Base-by-base conservation (phyloP, 148 eudicot species). In the Gaultheria prostrata region DNA sequence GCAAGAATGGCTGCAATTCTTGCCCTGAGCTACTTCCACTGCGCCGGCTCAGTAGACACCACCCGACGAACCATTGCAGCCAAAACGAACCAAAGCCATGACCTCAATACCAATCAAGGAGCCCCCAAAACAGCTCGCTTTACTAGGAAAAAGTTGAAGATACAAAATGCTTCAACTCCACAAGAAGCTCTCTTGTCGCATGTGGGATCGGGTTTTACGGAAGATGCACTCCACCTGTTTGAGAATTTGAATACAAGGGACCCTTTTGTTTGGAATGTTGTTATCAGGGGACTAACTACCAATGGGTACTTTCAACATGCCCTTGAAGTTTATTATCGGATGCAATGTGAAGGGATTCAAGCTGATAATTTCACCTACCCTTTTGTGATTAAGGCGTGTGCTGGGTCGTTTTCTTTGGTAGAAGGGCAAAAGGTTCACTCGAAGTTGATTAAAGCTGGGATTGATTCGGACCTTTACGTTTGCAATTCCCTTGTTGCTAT, bases 361-460 rank as follows among this genome's bases (percentile, higher is more conserved):
- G 86, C 90, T 3, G 97, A 93, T 87, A 83, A 88, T 78, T 92
- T 90, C 80, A 95, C 98, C 35, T 95, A 89, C 84, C 93, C 95
- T 11, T 92, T 90, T 87, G 97, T 93, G 56, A 87, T 95, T 67
- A 95, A 95, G 82, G 93, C 98, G 6, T 92, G 92, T 84, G 84
- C 89, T 33, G 93, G 84, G 79, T 84, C 87, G 83, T 78, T 51
- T 82, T 84, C 85, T 73, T 59, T 90, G 82, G 53, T 79, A 75
- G 91, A 91, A 57, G 94, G 91, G 24, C 87, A 84, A 76, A 89
- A 86, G 14, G 86, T 92, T 87, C 97, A 95, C 65, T 86, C 92
- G n/a, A 86, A 48, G 70, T 14, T 92, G 84, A 88, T 88, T 21
- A 95, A 91, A 86, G 80, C 63, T 65, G 98, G 98, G 33, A 84